Evolutionary conservation across 2,329 filamentous ascomycete genomes (phyloP).

Genomic region (Talaromyces sp.): DNA sequence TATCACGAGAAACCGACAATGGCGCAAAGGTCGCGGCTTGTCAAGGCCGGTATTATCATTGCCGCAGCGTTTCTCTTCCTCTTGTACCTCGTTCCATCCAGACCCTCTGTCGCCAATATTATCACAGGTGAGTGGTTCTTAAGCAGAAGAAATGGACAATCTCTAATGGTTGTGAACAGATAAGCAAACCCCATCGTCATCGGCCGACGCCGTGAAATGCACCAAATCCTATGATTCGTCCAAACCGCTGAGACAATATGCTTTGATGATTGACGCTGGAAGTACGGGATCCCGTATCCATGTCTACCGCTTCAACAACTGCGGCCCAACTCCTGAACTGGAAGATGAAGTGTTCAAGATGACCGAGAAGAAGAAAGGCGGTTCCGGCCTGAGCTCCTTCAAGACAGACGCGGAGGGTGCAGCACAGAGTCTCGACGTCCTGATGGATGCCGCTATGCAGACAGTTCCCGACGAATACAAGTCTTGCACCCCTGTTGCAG

Average conservation of each 20-base stretch:
- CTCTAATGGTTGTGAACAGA: not conserved
- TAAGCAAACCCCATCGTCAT: constrained; percentile 30
- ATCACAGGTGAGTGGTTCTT: constrained; percentile 20
- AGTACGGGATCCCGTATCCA: constrained; percentile 98
- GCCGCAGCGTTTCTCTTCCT: constrained; percentile 55
- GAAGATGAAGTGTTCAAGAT: constrained; percentile 91
- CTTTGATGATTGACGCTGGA: constrained; percentile 96
- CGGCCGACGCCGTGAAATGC: constrained; percentile 64
- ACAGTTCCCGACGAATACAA: constrained; percentile 84
- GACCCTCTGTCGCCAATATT: constrained; percentile 20
- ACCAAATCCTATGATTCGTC: constrained; percentile 76
- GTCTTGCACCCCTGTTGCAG: constrained; percentile 88
- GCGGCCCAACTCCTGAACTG: constrained; percentile 87
- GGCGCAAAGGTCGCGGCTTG: constrained; percentile 57
- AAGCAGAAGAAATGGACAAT: not conserved
- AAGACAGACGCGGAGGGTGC: constrained; percentile 80
- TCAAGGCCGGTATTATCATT: constrained; percentile 60
- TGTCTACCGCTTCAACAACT: constrained; percentile 99
- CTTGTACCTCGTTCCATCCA: constrained; percentile 48
- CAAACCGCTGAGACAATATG: constrained; percentile 95
- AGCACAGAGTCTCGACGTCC: constrained; percentile 79
- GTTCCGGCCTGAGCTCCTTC: constrained; percentile 80
- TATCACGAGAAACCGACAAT: constrained; percentile 42
- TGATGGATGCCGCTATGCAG: constrained; percentile 81
- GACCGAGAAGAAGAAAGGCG: constrained; percentile 78